Percentiles rank a stretch among this genome's conserved stretches.
Evolutionary conservation across 1,284 basidiomycete genomes (phyloP).

Genomic region (Irpex sp.): DNA sequence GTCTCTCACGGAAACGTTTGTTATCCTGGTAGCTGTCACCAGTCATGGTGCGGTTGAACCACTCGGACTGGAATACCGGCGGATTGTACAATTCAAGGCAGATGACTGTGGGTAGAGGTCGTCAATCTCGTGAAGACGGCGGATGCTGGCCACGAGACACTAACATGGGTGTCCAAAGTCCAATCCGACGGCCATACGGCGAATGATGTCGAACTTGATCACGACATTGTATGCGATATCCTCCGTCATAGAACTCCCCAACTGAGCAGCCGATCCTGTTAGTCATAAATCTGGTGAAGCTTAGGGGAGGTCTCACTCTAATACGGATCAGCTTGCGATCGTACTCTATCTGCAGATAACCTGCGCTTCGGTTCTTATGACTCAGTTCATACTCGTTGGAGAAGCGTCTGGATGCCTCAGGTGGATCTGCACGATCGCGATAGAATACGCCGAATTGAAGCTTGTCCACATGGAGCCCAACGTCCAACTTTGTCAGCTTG

Average conservation of each 20-base stretch:
- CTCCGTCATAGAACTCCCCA: constrained; percentile 54
- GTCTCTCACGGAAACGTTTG: constrained; percentile 47
- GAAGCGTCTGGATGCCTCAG: constrained; percentile 45
- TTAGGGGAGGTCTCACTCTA: constrained; percentile 32
- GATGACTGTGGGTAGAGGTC: constrained; percentile 39
- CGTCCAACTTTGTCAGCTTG: constrained; percentile 41
- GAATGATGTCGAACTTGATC: constrained; percentile 55
- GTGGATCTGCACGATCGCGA: constrained; percentile 28
- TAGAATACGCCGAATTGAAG: constrained; percentile 63
- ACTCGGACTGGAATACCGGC: constrained; percentile 54
- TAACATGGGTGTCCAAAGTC: constrained; percentile 44
- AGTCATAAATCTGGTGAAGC: neutral
- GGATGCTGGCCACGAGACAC: constrained; percentile 10
- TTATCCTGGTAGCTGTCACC: constrained; percentile 34
- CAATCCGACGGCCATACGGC: constrained; percentile 53
- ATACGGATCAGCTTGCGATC: constrained; percentile 62
- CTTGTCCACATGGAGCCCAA: constrained; percentile 47
- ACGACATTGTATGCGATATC: constrained; percentile 45
- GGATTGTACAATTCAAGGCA: constrained; percentile 63
- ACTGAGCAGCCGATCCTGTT: constrained; percentile 28
- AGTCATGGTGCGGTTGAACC: constrained; percentile 49
- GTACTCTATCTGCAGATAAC: constrained; percentile 58
- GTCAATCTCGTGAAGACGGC: neutral
- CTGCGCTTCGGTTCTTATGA: constrained; percentile 36
- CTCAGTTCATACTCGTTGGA: constrained; percentile 57